Evolutionary conservation across 2,329 filamentous ascomycete genomes (phyloP).

Genomic region (Colletotrichum higginsianum): DNA sequence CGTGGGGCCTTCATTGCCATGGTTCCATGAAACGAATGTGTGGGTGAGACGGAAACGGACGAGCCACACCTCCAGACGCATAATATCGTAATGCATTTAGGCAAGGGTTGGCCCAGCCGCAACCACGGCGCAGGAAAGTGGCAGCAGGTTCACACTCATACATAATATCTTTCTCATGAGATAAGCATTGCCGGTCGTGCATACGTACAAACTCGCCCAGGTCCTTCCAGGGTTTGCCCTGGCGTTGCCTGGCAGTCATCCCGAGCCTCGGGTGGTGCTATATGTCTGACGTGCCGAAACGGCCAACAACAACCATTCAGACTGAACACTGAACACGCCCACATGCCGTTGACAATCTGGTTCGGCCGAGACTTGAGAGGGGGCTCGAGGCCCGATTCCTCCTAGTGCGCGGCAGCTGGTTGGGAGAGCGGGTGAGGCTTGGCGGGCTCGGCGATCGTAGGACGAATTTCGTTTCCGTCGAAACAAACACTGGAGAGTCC

Average conservation of each 20-base stretch:
- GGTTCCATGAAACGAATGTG: conserved; percentile 9
- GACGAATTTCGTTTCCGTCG: conserved; percentile 36
- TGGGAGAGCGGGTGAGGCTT: conserved; percentile 22
- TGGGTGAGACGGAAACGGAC: conserved; percentile 6
- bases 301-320: neutral
- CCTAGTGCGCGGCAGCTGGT: conserved; percentile 13
- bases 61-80: conserved; percentile 13
- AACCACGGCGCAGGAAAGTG: neutral
- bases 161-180: conserved; percentile 5
- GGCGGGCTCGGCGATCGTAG: conserved; percentile 30
- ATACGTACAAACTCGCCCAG: conserved; percentile 15
- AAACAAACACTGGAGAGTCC: conserved; percentile 37
- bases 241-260: neutral
- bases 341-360: conserved; percentile 20
- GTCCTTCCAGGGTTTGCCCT: neutral
- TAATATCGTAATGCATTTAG: conserved; percentile 19
- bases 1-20: conserved; percentile 25
- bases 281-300: neutral
- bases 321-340: conserved; percentile 8
- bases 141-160: conserved; percentile 10
- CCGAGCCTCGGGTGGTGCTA: neutral
- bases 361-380: neutral
- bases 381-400: neutral
- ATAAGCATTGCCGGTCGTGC: conserved; percentile 31
- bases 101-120: conserved; percentile 10